Evolutionary conservation across 306 rosid species (phyloP).

Genomic region (Elaeagnus macrophylla): DNA sequence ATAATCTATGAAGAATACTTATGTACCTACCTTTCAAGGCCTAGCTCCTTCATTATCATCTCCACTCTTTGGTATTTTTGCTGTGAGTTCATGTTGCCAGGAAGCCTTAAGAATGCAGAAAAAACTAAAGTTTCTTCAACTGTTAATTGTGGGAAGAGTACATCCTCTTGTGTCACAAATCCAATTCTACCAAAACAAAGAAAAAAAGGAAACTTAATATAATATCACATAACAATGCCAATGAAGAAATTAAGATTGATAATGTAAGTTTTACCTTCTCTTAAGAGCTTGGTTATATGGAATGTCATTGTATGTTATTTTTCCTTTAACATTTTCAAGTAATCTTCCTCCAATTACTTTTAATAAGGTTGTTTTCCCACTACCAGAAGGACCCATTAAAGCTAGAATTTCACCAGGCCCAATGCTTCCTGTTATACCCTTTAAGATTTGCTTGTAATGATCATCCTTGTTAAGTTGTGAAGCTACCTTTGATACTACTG

Average conservation of each 20-base stretch:
- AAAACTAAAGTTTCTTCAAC: conserved; percentile 81
- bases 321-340: conserved; percentile 59
- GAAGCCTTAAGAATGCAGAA: conserved; percentile 76
- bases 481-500: conserved; percentile 40
- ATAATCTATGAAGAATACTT: neutral
- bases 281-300: conserved; percentile 56
- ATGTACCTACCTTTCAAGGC: conserved; percentile 72
- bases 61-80: conserved; percentile 66
- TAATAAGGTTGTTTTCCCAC: conserved; percentile 88
- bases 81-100: conserved; percentile 54
- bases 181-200: conserved; percentile 51
- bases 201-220: too few relatives aligned
- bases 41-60: conserved; percentile 62
- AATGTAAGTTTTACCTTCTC: conserved; percentile 43
- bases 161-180: conserved; percentile 93
- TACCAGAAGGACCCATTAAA: conserved; percentile 95
- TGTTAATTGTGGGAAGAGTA: conserved; percentile 73
- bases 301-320: conserved; percentile 70
- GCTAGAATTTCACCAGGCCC: conserved; percentile 98
- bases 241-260: neutral
- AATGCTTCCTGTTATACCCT: conserved; percentile 82
- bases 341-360: conserved; percentile 82
- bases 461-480: conserved; percentile 40
- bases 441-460: conserved; percentile 58
- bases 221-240: too few relatives aligned